Percentiles rank a stretch among this genome's conserved stretches.
Conservation (phyloP, 306 rosid species). For the Inga oerstediana region DNA sequence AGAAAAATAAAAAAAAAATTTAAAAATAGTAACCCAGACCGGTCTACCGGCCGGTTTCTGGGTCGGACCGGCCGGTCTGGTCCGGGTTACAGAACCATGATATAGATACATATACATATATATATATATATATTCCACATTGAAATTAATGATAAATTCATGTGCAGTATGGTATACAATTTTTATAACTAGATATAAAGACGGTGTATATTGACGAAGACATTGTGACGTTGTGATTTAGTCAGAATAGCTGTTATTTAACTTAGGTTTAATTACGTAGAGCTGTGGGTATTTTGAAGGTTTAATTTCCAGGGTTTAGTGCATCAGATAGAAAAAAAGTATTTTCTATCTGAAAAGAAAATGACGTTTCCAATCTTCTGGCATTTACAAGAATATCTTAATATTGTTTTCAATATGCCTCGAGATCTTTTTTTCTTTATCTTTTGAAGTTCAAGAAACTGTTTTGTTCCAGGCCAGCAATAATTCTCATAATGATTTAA, state of each 20-base stretch:
- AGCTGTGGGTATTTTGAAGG: neutral
- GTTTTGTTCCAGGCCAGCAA: neutral
- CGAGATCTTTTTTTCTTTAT: neutral
- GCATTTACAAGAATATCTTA: neutral
- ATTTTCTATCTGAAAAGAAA: neutral
- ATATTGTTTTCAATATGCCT: neutral
- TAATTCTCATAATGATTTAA: constrained; percentile 1
- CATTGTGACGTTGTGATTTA: neutral
- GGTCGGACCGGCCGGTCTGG: too few relatives aligned
- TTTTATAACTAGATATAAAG: neutral
- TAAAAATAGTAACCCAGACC: too few relatives aligned
- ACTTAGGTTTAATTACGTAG: neutral
- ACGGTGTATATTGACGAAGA: neutral
- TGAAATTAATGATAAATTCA: neutral
- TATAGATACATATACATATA: too few relatives aligned
- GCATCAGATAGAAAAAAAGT: neutral
- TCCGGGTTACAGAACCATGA: too few relatives aligned
- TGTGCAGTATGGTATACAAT: neutral
- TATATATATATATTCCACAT: too few relatives aligned
- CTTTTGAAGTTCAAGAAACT: neutral
- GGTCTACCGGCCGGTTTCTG: too few relatives aligned
- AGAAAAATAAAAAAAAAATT: too few relatives aligned
- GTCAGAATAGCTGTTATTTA: neutral
- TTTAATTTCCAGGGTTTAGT: neutral
- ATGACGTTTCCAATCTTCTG: neutral